Evolutionary conservation across 2,329 filamentous ascomycete genomes (phyloP), one percentile per base, ranked within the genome.

Genomic region (Sporothrix globosa): DNA sequence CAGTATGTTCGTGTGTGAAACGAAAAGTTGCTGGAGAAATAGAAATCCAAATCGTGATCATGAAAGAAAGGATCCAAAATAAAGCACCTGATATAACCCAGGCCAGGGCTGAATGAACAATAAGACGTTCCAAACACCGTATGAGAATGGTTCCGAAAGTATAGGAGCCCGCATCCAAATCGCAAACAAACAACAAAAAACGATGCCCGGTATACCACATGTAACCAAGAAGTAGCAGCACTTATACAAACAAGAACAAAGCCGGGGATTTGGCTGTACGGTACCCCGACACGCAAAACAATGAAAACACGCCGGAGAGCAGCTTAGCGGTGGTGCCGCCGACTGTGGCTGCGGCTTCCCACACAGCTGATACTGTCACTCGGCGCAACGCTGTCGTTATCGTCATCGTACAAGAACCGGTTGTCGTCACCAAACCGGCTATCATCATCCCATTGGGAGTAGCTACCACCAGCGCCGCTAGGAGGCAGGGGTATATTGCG

Each of bases 281-380:
- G 30, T 24, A 44, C 11, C 4, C 39, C 41, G 24, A 19, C 11
- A 65, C 24, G 54, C 21, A 67, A 67, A 21, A 48, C 10, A 50
- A 30, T 11, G 44, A 27, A 63, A n/a, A 4, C 7, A 39, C 21
- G 27, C 27, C 10, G 27, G 10, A 17, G 10, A 27, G n/a, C 30
- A 21, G 39, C 44, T 19, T 27, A 50, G 76, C 72, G 74, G 71
- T 76, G 73, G 65, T 79, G 76, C 7, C 76, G 75, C 24, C 54
- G 53, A 54, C 63, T 66, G 27, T n/a, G 61, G 70, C 77, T 78
- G 54, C 80, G 78, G 72, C 77, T 82, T 27, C 86, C 87, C n/a
- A 88, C 82, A 74, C 85, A 87, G 76, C 86, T 88, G 70, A 90
- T 87, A 75, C 87, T 89, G 76, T 90, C 87, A 74, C 83, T 85